Conservation (phyloP, 306 rosid species). For the Echinosophora koreensis region DNA sequence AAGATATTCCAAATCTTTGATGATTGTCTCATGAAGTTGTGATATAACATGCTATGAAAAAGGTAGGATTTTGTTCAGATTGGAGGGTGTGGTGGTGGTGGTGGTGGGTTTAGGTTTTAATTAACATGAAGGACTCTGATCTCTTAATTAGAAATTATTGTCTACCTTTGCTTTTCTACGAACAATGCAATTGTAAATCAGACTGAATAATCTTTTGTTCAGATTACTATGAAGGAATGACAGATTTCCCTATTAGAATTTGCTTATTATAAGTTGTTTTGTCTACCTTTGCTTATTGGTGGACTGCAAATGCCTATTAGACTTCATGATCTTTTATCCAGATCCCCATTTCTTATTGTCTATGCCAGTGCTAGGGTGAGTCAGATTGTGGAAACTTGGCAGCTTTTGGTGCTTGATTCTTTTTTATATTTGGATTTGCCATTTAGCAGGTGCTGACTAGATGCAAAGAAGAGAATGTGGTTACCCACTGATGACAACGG, state of each 20-base stretch:
- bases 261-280: too few species aligned
- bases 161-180: neutral
- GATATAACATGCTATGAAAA: neutral
- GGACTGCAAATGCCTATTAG: too few species aligned
- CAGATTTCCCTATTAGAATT: neutral
- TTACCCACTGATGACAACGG: too few species aligned
- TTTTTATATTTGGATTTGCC: too few species aligned
- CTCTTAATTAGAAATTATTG: constrained; percentile 17
- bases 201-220: neutral
- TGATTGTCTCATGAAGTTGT: constrained; percentile 1
- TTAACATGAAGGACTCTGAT: constrained; percentile 25
- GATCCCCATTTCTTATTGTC: too few species aligned
- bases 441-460: too few species aligned
- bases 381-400: too few species aligned
- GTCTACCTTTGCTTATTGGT: too few species aligned
- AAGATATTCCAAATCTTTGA: constrained; percentile 22
- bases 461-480: too few species aligned
- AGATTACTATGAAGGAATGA: neutral
- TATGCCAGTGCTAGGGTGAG: too few species aligned
- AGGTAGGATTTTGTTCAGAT: neutral
- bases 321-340: too few species aligned
- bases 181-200: constrained; percentile 11
- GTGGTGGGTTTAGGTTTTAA: neutral
- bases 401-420: too few species aligned
- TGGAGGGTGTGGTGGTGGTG: neutral